phyloP scores from a whole-genome alignment of 768 basidiomycete genomes.

The Cubamyces lactineus region DNA sequence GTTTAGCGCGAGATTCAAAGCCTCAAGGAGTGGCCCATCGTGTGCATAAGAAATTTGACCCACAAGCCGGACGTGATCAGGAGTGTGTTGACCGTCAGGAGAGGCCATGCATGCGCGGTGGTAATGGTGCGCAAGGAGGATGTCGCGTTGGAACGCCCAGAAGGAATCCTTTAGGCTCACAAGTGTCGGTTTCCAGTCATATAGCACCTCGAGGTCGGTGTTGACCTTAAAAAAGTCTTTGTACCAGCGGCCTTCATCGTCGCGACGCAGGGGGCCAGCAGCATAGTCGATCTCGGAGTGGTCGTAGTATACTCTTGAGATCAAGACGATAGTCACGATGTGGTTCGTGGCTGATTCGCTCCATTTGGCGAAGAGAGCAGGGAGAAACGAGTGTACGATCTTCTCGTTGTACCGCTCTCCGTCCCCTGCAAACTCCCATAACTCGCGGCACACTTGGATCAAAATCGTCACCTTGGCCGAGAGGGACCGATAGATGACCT shows the following conservation, averaged over 20 bases:
- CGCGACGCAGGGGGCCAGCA: conserved; percentile 75
- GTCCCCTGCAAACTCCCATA: conserved; percentile 97
- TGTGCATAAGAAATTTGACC: conserved; percentile 86
- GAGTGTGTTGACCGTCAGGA: conserved; percentile 36
- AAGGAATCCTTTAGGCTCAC: conserved; percentile 87
- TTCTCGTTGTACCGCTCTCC: conserved; percentile 97
- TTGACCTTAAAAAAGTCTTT: conserved; percentile 98
- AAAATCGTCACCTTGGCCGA: conserved; percentile 93
- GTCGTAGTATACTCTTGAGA: conserved; percentile 91
- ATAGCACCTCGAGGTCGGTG: conserved; percentile 85
- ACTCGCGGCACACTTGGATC: conserved; percentile 93
- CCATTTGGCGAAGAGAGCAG: conserved; percentile 87
- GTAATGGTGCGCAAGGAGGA: conserved; percentile 87
- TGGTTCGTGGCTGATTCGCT: conserved; percentile 85
- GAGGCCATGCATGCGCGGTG: conserved; percentile 59
- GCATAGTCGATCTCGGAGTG: conserved; percentile 78
- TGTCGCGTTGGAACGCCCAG: conserved; percentile 90
- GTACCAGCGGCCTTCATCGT: conserved; percentile 81
- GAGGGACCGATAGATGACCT: conserved; percentile 85
- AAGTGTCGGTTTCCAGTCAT: conserved; percentile 87
- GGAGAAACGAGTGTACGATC: conserved; percentile 96
- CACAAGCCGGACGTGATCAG: conserved; percentile 65
- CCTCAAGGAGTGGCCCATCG: conserved; percentile 94
- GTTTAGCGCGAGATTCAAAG: conserved; percentile 89
- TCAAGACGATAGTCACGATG: conserved; percentile 90